These are phyloP conservation scores for Cyberlindnera lachancei DNA, from an alignment of 805 yeast genomes.

Conservation along the genomic window DNA sequence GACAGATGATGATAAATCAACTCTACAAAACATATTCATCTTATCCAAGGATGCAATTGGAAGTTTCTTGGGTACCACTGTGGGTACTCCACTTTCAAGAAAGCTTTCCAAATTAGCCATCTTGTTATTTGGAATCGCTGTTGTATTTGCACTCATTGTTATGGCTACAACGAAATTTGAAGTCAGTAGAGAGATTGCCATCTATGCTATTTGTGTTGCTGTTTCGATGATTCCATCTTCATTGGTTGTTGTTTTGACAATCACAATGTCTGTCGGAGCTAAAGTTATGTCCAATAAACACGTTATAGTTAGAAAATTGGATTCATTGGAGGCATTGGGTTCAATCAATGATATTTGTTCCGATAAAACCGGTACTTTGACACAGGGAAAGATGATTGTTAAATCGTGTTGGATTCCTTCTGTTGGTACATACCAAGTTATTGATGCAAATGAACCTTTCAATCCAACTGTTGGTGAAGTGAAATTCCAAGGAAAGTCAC, in stretches of 20 bases:
- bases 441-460: slow-evolving; percentile 50
- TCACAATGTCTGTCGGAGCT: slow-evolving; percentile 81
- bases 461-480: slow-evolving; percentile 54
- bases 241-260: slow-evolving; percentile 72
- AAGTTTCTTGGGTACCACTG: slow-evolving; percentile 63
- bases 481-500: slow-evolving; percentile 15
- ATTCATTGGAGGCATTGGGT: slow-evolving; percentile 72
- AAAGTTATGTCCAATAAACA: slow-evolving; percentile 57
- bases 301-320: slow-evolving; percentile 70
- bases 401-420: slow-evolving; percentile 62
- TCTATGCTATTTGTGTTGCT: slow-evolving; percentile 79
- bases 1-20: slow-evolving; percentile 34
- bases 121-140: slow-evolving; percentile 64
- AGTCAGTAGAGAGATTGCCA: slow-evolving; percentile 76
- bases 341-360: slow-evolving; percentile 76
- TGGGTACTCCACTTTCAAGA: slow-evolving; percentile 78
- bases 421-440: slow-evolving; percentile 48
- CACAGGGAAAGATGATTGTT: slow-evolving; percentile 76
- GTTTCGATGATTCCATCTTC: slow-evolving; percentile 80
- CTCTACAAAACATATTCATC: slow-evolving; percentile 26
- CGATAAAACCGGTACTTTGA: slow-evolving; percentile 77
- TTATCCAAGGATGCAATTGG: slow-evolving; percentile 52
- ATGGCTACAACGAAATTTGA: slow-evolving; percentile 75
- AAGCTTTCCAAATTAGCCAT: slow-evolving; percentile 73
- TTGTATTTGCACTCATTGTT: slow-evolving; percentile 77